phyloP scores from a whole-genome alignment of 169 alveolate genomes.

The Cryptosporidium tyzzeri region DNA sequence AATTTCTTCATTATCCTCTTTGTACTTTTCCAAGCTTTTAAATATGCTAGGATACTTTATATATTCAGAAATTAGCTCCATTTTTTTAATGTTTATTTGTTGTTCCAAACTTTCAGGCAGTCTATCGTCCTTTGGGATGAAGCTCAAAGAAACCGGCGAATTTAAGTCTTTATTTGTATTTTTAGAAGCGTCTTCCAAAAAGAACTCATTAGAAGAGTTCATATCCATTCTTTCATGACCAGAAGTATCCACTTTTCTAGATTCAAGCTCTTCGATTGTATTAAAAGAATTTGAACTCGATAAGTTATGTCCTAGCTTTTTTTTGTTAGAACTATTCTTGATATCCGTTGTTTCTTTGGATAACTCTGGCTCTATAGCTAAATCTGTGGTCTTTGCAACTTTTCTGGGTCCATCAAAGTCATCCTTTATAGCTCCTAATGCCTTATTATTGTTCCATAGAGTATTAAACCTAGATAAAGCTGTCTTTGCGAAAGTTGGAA shows the following conservation, averaged over 20 bases:
- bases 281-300: not conserved
- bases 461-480: conserved; percentile 61
- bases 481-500: conserved; percentile 41
- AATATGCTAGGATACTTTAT: conserved; percentile 37
- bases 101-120: conserved; percentile 56
- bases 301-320: not conserved
- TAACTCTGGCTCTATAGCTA: not conserved
- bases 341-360: not conserved
- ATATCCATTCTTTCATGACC: not conserved
- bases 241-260: not conserved
- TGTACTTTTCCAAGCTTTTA: conserved; percentile 3
- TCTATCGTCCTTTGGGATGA: not conserved
- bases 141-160: not conserved
- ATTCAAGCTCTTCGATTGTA: not conserved
- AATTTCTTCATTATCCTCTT: conserved; percentile 29
- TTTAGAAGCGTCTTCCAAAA: not conserved
- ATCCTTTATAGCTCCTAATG: not conserved
- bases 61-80: conserved; percentile 70
- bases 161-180: not conserved
- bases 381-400: not conserved
- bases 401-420: not conserved
- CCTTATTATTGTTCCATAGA: conserved; percentile 30
- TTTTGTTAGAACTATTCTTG: not conserved
- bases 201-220: not conserved
- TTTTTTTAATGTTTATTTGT: conserved; percentile 49